Conservation (phyloP, 1,284 basidiomycete genomes). For the Ustilago esculenta region DNA sequence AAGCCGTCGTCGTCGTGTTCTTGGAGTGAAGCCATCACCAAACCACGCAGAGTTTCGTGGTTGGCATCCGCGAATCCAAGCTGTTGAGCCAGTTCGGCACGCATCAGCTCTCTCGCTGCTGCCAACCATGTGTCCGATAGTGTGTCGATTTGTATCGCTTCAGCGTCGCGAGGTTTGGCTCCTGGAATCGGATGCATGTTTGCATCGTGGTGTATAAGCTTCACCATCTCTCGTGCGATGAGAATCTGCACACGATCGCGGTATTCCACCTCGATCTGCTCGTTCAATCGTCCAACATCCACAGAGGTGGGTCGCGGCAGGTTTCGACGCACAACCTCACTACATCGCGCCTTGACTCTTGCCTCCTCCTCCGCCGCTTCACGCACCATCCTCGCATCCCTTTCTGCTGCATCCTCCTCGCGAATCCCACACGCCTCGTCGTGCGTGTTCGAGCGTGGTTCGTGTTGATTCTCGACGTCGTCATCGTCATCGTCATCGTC, state of each 20-base stretch:
- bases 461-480: no score
- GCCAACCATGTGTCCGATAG: slow-evolving; percentile 82
- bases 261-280: slow-evolving; percentile 57
- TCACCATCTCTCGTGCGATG: slow-evolving; percentile 81
- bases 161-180: slow-evolving; percentile 78
- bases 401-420: slow-evolving; percentile 83
- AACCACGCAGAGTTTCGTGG: slow-evolving; percentile 76
- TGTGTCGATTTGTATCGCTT: slow-evolving; percentile 77
- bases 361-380: slow-evolving; percentile 78
- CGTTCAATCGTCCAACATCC: slow-evolving; percentile 76
- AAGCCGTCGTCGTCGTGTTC: slow-evolving; percentile 71
- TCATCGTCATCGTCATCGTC: no score
- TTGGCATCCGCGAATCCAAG: slow-evolving; percentile 87
- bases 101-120: slow-evolving; percentile 78
- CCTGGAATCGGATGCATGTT: slow-evolving; percentile 89
- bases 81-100: slow-evolving; percentile 79
- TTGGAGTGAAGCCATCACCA: slow-evolving; percentile 38
- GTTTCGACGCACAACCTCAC: slow-evolving; percentile 80
- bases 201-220: slow-evolving; percentile 86
- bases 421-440: no score
- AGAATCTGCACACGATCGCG: slow-evolving; percentile 73
- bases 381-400: slow-evolving; percentile 80
- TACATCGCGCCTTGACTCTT: slow-evolving; percentile 76
- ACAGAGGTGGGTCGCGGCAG: slow-evolving; percentile 88
- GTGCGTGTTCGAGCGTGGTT: no score